A percentile compares a stretch with the other conserved stretches of the same genome.
Evolutionary conservation across 495 filamentous ascomycete species (phyloP).

Genomic region (Letharia columbiana): DNA sequence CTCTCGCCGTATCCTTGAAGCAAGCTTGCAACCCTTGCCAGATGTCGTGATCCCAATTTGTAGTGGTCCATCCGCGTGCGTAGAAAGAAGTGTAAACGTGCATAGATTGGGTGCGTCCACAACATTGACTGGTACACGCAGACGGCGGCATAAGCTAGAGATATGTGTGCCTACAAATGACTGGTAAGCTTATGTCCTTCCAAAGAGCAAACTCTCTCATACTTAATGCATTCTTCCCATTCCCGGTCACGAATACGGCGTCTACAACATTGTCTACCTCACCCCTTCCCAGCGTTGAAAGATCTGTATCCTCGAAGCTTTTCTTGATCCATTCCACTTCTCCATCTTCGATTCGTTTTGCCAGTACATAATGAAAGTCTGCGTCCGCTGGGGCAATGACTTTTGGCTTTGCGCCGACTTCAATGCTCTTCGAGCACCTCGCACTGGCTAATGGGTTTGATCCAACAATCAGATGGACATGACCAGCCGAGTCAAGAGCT

Average conservation of each 20-base stretch:
- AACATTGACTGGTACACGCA: slow-evolving; percentile 89
- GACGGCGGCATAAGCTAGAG: slow-evolving; percentile 62
- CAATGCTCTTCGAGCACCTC: slow-evolving; percentile 68
- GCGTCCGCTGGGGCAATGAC: slow-evolving; percentile 64
- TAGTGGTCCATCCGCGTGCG: slow-evolving; percentile 80
- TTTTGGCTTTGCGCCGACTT: slow-evolving; percentile 78
- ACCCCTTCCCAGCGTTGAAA: slow-evolving; percentile 65
- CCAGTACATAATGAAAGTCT: slow-evolving; percentile 61
- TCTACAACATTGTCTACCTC: slow-evolving; percentile 78
- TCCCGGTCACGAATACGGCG: slow-evolving; percentile 78
- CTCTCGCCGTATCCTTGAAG: slow-evolving; percentile 81
- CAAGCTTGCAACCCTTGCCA: slow-evolving; percentile 88
- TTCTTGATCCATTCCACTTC: slow-evolving; percentile 63
- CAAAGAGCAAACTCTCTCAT: not conserved
- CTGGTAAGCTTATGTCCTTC: not conserved
- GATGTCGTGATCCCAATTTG: slow-evolving; percentile 96
- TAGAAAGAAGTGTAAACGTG: slow-evolving; percentile 82
- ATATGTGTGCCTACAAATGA: slow-evolving; percentile 52
- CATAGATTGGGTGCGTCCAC: slow-evolving; percentile 81
- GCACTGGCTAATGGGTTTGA: slow-evolving; percentile 78
- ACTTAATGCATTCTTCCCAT: slow-evolving; percentile 44
- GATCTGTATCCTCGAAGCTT: slow-evolving; percentile 62
- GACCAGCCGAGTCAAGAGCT: slow-evolving; percentile 61
- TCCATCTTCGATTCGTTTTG: slow-evolving; percentile 62
- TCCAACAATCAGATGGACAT: slow-evolving; percentile 81